These are phyloP conservation scores for Ceratorhiza oryzae-sativae DNA, from an alignment of 1,284 basidiomycete species.

Conservation along the genomic window DNA sequence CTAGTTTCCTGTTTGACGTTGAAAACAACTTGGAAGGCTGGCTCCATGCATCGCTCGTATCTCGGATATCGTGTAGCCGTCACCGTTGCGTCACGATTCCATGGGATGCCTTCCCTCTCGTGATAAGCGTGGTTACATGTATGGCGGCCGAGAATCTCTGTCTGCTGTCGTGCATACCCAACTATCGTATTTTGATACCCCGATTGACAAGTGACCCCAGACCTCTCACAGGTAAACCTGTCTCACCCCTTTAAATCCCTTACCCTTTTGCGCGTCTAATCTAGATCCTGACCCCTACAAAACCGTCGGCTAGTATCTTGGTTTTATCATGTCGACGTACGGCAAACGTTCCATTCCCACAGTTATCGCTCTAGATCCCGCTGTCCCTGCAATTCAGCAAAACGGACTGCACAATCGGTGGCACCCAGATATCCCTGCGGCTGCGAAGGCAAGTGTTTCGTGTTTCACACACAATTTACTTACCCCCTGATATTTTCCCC, in stretches of 20 bases:
- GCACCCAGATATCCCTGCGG: slow-evolving; percentile 75
- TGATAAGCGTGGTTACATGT: slow-evolving; percentile 34
- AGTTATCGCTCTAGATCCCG: slow-evolving; percentile 33
- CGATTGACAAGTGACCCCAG: not conserved
- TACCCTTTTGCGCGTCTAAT: not conserved
- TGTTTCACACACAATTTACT: not conserved
- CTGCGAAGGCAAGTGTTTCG: slow-evolving; percentile 47
- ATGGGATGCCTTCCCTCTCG: not conserved
- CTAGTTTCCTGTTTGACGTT: not conserved
- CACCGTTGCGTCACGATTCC: not conserved
- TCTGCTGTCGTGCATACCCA: not conserved
- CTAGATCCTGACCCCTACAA: not conserved
- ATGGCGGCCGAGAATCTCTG: slow-evolving; percentile 1
- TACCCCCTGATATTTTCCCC: not conserved
- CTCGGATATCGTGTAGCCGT: slow-evolving; percentile 4
- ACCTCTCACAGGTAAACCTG: not conserved
- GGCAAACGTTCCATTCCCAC: slow-evolving; percentile 36
- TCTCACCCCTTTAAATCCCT: not conserved
- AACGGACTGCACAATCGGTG: slow-evolving; percentile 74
- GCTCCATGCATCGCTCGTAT: slow-evolving; percentile 20
- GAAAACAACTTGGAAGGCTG: not conserved
- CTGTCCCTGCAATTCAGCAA: slow-evolving; percentile 24
- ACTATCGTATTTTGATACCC: not conserved
- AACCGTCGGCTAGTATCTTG: not conserved
- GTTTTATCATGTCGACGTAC: slow-evolving; percentile 20